Evolutionary conservation across 345 rosid genomes (phyloP), one percentile per base, ranked within the genome.

Genomic region (Noccaea bulbosa): DNA sequence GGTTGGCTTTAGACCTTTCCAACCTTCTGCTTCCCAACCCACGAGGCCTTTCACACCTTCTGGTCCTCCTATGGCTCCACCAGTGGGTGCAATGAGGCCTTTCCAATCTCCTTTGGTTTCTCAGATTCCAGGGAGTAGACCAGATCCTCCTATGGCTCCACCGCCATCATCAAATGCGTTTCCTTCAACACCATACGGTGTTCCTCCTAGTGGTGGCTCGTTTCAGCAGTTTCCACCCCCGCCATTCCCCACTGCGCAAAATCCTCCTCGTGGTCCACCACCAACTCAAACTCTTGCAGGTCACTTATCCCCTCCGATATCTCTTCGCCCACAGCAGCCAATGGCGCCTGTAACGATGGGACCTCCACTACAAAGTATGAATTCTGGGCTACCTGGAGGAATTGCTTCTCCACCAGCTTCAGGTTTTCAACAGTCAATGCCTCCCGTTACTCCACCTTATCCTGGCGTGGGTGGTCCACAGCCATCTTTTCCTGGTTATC

Each of bases 401-500:
- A 81, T 40, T 73, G 48, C 68, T 66, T 77, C 81, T 48, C 87
- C 77, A 38, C 15, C 85, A 39, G 47, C 81, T 43, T 16, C 82
- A 15, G 82, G 68, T 70, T 80, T 83, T 75, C 92, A 83, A 80
- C 87, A 81, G 14, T 35, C 87, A 15, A 77, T 81, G 70, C 75
- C 87, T 14, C 71, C 85, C 9, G 30, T 62, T 7, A 79, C 41
- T 62, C 81, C 78, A 2, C 76, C 82, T 50, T 83, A 80, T 79
- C 63, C 86, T 56, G 76, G 77, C 39, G 76, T 70, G 47, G 73
- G 79, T 67, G 57, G 71, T 77, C 62, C 69, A 14, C 93, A 73
- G 53, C 81, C 83, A 41, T 77, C 86, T 67, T 79, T 81, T 59
- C 91, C 88, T 70, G 96, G 89, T 79, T 88, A 84, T 79, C 75